Percentiles rank a stretch among this genome's conserved stretches.
Evolutionary conservation across 179 eudicot genomes (phyloP).

Genomic region (Silene vulgaris): DNA sequence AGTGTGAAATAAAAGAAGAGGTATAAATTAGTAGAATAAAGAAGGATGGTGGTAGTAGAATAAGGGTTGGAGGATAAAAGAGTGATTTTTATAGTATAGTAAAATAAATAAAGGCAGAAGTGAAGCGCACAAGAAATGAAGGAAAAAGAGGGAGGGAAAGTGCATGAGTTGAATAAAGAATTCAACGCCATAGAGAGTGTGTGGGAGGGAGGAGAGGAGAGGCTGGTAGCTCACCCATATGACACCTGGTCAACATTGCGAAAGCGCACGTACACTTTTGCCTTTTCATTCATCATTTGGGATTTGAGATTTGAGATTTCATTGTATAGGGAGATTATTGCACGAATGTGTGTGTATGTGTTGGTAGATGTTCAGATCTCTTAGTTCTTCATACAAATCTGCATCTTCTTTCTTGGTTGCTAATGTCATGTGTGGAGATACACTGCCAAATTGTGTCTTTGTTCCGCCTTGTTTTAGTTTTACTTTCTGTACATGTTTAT

Average conservation of each 20-base stretch:
- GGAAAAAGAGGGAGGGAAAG: slow-evolving; percentile 40
- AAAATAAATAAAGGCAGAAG: slow-evolving; percentile 7
- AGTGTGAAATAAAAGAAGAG: slow-evolving; percentile 1
- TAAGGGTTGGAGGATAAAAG: slow-evolving; percentile 15
- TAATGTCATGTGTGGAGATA: too few relatives aligned
- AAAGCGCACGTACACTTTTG: neutral
- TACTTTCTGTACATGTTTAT: too few relatives aligned
- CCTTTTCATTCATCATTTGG: slow-evolving; percentile 19
- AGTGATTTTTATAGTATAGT: slow-evolving; percentile 9
- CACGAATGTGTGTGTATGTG: slow-evolving; percentile 24
- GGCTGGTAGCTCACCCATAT: slow-evolving; percentile 91
- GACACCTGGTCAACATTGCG: slow-evolving; percentile 52
- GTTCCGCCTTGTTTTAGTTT: too few relatives aligned
- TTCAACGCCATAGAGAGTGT: slow-evolving; percentile 93
- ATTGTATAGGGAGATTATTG: neutral
- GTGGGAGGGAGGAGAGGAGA: slow-evolving; percentile 38
- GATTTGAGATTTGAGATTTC: neutral
- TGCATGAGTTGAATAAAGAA: slow-evolving; percentile 83
- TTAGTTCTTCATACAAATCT: too few relatives aligned
- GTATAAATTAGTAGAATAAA: slow-evolving; percentile 1
- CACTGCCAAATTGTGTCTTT: too few relatives aligned
- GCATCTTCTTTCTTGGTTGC: too few relatives aligned
- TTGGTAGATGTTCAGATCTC: neutral
- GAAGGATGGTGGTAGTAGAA: slow-evolving; percentile 12
- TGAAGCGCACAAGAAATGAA: slow-evolving; percentile 17